phyloP scores from a whole-genome alignment of 106 monocot genomes.

The Amphibolis antarctica region DNA sequence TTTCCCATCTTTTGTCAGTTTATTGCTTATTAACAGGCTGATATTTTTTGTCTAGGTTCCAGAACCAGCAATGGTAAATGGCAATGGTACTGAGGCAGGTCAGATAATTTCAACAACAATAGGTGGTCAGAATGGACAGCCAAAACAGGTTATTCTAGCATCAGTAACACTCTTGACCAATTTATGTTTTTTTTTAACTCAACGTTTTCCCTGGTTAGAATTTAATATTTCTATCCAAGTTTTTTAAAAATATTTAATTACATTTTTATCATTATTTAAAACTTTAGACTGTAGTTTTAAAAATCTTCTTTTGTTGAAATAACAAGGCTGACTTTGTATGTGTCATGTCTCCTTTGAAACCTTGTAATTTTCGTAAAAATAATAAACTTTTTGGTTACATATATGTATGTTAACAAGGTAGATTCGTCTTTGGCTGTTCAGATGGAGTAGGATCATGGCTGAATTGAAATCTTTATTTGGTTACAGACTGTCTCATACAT shows the following conservation, averaged over 20 bases:
- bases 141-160: conserved; percentile 47
- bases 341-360: no score
- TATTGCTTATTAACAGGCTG: not conserved
- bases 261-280: no score
- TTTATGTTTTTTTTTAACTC: not conserved
- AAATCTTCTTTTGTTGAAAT: no score
- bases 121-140: conserved; percentile 67
- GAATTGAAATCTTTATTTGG: not conserved
- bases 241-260: no score
- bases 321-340: no score
- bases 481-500: conserved; percentile 68
- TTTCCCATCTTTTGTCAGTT: not conserved
- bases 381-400: not conserved
- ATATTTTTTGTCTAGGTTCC: conserved; percentile 21
- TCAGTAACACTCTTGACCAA: not conserved
- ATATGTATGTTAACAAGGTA: not conserved
- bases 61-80: conserved; percentile 38
- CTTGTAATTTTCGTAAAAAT: not conserved
- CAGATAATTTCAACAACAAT: conserved; percentile 71
- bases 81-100: conserved; percentile 57
- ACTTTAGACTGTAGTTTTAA: no score
- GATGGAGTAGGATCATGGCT: not conserved
- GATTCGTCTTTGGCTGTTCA: not conserved
- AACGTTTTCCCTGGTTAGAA: no score
- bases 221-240: no score